A percentile compares a stretch with the other conserved stretches of the same genome.
Evolutionary conservation across 345 rosid genomes (phyloP).

Genomic region (Ceriops decandra): DNA sequence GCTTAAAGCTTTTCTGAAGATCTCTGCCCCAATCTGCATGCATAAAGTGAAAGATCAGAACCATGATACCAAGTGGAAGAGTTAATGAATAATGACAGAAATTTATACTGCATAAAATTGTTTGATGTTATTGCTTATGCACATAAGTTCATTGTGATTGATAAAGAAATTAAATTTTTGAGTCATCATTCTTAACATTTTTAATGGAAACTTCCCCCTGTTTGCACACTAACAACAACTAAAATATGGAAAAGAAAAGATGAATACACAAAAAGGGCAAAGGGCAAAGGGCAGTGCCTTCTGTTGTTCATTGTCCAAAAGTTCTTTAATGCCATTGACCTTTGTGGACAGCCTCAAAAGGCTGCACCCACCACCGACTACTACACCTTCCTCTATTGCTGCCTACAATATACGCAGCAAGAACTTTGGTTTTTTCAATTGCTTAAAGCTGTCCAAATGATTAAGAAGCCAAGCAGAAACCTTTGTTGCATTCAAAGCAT

Average conservation of each 20-base stretch:
- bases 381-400: slow-evolving; percentile 92
- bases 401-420: slow-evolving; percentile 49
- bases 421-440: slow-evolving; percentile 6
- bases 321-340: slow-evolving; percentile 61
- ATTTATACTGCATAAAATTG: neutral
- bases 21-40: slow-evolving; percentile 82
- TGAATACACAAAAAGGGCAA: neutral
- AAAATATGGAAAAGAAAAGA: neutral
- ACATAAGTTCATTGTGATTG: neutral
- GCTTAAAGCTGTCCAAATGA: neutral
- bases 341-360: slow-evolving; percentile 70
- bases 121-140: neutral
- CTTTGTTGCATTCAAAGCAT: slow-evolving; percentile 95
- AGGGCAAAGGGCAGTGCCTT: slow-evolving; percentile 39
- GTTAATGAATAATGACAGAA: neutral
- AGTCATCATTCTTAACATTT: too few relatives aligned
- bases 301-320: slow-evolving; percentile 72
- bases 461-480: slow-evolving; percentile 28
- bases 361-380: slow-evolving; percentile 89
- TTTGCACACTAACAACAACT: neutral
- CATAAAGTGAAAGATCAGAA: neutral
- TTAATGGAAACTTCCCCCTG: neutral
- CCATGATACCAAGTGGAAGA: neutral
- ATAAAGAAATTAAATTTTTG: neutral
- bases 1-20: slow-evolving; percentile 75